Percentiles rank a stretch among this genome's conserved stretches.
Conservation (phyloP, 148 eudicot genomes). For the Gaultheria prostrata region DNA sequence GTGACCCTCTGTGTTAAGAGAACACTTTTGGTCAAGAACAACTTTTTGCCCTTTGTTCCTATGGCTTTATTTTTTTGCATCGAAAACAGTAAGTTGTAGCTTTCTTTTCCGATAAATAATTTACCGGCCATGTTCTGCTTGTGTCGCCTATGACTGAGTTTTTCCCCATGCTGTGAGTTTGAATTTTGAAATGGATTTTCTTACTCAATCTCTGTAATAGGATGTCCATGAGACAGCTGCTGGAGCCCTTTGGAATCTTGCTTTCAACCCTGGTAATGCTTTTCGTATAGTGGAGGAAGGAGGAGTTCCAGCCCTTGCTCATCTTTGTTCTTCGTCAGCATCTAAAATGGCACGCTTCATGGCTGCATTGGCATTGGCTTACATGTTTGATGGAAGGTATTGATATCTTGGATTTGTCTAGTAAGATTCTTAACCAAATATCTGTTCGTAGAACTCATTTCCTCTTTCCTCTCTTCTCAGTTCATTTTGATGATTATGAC, state of each 20-base stretch:
- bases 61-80: neutral
- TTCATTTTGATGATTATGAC: neutral
- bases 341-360: conserved; percentile 99
- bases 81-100: neutral
- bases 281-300: conserved; percentile 91
- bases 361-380: conserved; percentile 92
- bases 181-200: neutral
- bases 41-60: neutral
- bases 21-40: neutral
- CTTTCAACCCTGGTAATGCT: conserved; percentile 90
- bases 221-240: conserved; percentile 99
- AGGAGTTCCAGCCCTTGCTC: conserved; percentile 84
- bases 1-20: neutral
- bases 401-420: neutral
- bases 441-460: neutral
- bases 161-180: neutral
- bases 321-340: conserved; percentile 77
- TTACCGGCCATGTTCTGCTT: neutral
- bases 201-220: conserved; percentile 32
- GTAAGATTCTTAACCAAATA: neutral
- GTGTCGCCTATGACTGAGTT: neutral
- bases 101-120: neutral
- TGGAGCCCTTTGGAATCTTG: conserved; percentile 99
- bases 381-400: conserved; percentile 98
- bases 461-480: conserved; percentile 2